These are phyloP conservation scores for Scleromitrula shiraiana DNA, from an alignment of 2,329 filamentous ascomycete species.

Conservation along the genomic window DNA sequence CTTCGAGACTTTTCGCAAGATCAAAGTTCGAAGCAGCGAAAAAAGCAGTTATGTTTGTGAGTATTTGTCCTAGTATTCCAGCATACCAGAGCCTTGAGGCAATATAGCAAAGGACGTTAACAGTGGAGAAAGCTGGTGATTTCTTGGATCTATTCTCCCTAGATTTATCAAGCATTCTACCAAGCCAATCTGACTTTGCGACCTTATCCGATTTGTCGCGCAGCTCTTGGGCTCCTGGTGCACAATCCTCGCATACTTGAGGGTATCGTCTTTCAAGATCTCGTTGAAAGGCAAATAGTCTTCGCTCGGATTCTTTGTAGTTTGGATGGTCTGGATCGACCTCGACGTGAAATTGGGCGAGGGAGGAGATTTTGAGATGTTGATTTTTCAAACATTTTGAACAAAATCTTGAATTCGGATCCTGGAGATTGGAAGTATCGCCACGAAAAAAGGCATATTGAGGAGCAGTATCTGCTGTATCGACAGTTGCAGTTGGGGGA, in stretches of 20 bases:
- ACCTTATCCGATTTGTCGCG: conserved; percentile 68
- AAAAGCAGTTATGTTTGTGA: conserved; percentile 20
- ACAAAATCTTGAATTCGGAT: conserved; percentile 49
- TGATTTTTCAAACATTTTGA: conserved; percentile 82
- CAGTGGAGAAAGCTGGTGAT: not conserved
- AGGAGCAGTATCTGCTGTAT: conserved; percentile 35
- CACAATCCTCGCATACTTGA: conserved; percentile 77
- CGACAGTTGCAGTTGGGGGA: conserved; percentile 59
- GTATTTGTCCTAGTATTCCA: conserved; percentile 22
- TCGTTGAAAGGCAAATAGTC: conserved; percentile 61
- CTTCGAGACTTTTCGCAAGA: not conserved
- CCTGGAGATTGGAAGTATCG: not conserved
- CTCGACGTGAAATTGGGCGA: conserved; percentile 74
- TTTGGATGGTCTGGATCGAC: conserved; percentile 56
- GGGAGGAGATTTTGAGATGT: conserved; percentile 63
- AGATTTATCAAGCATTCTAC: conserved; percentile 55
- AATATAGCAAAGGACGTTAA: conserved; percentile 12
- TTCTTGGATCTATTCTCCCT: conserved; percentile 35
- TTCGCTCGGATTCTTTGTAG: conserved; percentile 56
- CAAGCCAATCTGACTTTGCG: conserved; percentile 38
- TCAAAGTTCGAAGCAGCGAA: conserved; percentile 6
- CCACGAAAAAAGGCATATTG: conserved; percentile 41
- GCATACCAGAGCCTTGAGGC: conserved; percentile 20
- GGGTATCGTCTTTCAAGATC: conserved; percentile 78
- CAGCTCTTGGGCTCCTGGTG: conserved; percentile 61